phyloP scores from a whole-genome alignment of 306 rosid species.

The Hippophae gyantsensis region DNA sequence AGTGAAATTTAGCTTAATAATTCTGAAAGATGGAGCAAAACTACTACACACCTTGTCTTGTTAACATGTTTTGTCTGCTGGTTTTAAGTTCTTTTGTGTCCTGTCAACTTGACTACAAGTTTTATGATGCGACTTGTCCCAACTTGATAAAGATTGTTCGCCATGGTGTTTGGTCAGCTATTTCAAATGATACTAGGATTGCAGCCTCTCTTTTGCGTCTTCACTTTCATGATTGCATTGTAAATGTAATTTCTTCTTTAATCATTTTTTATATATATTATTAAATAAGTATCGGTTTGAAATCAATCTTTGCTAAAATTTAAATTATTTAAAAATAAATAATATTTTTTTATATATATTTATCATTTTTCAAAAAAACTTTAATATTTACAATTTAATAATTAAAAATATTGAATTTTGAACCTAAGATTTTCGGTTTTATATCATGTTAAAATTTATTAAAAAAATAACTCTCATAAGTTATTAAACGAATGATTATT shows the following conservation, averaged over 20 bases:
- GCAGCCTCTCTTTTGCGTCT: constrained; percentile 95
- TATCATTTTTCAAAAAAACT: no score
- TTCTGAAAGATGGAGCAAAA: constrained; percentile 22
- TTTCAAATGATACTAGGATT: constrained; percentile 64
- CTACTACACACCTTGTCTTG: constrained; percentile 16
- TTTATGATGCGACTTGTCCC: constrained; percentile 61
- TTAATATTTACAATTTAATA: no score
- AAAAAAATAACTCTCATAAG: no score
- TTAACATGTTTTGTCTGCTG: constrained; percentile 37
- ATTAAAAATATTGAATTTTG: no score
- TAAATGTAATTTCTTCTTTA: constrained; percentile 32
- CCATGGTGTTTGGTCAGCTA: constrained; percentile 47
- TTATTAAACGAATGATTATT: no score
- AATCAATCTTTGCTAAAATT: no score
- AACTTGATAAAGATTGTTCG: constrained; percentile 44
- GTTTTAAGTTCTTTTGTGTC: constrained; percentile 35
- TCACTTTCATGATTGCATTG: constrained; percentile 92
- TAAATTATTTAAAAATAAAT: no score
- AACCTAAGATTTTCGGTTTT: no score
- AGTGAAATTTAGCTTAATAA: background rate
- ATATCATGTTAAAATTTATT: no score
- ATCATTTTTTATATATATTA: background rate
- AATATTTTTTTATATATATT: no score
- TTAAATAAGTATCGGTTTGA: no score
- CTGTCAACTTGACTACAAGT: constrained; percentile 60